A percentile compares a stretch with the other conserved stretches of the same genome.
Conservation (phyloP, 1,139 yeast species). For the Yamadazyma dendronema region DNA sequence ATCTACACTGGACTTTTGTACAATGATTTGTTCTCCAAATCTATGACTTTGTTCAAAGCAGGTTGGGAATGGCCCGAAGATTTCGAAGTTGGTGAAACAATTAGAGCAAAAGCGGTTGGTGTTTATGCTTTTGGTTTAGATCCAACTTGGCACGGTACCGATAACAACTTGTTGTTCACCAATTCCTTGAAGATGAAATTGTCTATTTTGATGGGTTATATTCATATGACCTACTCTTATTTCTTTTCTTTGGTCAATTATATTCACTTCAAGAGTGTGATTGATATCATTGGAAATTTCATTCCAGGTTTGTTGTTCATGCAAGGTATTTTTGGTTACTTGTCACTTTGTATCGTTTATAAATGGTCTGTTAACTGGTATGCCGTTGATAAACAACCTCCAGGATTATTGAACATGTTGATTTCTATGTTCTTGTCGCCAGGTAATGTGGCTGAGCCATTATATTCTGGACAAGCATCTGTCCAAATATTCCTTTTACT, state of each 20-base stretch:
- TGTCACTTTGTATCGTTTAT: conserved; percentile 68
- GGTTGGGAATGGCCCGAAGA: conserved; percentile 76
- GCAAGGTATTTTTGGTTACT: conserved; percentile 82
- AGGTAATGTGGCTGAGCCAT: conserved; percentile 64
- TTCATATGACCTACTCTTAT: conserved; percentile 75
- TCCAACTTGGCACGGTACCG: conserved; percentile 82
- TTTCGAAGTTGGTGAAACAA: conserved; percentile 55
- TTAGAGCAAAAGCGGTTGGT: conserved; percentile 51
- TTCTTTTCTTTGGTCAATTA: conserved; percentile 68
- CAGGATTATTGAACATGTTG: conserved; percentile 77
- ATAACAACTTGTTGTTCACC: conserved; percentile 67
- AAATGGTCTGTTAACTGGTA: conserved; percentile 82
- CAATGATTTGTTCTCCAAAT: conserved; percentile 73
- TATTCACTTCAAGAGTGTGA: conserved; percentile 51
- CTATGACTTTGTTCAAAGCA: conserved; percentile 68
- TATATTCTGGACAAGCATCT: conserved; percentile 61
- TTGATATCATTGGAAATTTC: conserved; percentile 75
- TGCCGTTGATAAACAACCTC: conserved; percentile 66
- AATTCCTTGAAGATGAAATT: conserved; percentile 83
- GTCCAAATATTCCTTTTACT: conserved; percentile 60
- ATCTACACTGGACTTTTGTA: conserved; percentile 77
- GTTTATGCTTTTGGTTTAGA: conserved; percentile 69
- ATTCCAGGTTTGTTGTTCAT: conserved; percentile 76
- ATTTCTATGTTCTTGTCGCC: conserved; percentile 81
- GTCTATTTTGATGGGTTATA: conserved; percentile 75